Conservation (phyloP, 257 asterid genomes). For the Euphrasia confusa region DNA sequence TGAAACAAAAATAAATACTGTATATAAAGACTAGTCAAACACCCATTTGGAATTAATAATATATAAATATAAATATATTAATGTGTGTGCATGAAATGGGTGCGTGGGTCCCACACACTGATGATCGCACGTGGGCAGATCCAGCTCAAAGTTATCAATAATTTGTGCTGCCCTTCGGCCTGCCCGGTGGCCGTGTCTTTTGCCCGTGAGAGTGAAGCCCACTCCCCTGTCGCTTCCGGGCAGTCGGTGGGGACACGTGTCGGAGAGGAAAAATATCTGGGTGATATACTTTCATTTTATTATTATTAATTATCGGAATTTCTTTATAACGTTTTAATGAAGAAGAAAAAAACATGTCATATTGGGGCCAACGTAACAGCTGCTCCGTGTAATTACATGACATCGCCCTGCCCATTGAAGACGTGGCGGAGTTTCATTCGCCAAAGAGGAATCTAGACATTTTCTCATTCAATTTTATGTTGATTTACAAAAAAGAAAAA, state of each 20-base stretch:
- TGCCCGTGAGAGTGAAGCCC: slow-evolving; percentile 22
- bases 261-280: not conserved
- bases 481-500: too few relatives aligned
- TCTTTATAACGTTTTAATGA: too few relatives aligned
- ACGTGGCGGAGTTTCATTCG: too few relatives aligned
- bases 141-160: slow-evolving; percentile 23
- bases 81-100: not conserved
- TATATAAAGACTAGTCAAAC: not conserved
- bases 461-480: too few relatives aligned
- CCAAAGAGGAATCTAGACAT: too few relatives aligned
- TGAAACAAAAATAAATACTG: not conserved
- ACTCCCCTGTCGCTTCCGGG: slow-evolving; percentile 8
- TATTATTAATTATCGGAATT: too few relatives aligned
- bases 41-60: not conserved
- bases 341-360: too few relatives aligned
- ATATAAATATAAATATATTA: not conserved
- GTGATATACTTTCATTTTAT: not conserved
- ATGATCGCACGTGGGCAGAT: slow-evolving; percentile 33
- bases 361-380: too few relatives aligned
- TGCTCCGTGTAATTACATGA: too few relatives aligned
- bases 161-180: slow-evolving; percentile 18
- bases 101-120: slow-evolving; percentile 22
- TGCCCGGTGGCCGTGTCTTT: slow-evolving; percentile 25
- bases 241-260: slow-evolving; percentile 20
- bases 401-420: too few relatives aligned